Conservation (phyloP, 129 eudicot genomes). For the Centrapalus pauciflorus region DNA sequence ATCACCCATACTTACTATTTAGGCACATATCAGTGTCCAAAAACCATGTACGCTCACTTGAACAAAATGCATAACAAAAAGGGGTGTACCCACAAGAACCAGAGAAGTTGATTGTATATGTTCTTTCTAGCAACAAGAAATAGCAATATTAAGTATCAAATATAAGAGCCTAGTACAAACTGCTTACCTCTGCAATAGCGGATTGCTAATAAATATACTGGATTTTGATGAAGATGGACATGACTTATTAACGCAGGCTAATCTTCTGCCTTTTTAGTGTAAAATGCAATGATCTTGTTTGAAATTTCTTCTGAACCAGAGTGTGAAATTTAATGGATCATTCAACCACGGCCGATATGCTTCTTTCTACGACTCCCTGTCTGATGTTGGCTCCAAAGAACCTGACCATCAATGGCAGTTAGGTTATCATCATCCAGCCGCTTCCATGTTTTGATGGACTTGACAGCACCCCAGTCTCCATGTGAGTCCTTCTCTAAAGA, state of each 20-base stretch:
- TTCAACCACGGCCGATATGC: slow-evolving; percentile 4
- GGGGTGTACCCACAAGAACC: not conserved
- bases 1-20: too few species aligned
- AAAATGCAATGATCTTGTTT: not conserved
- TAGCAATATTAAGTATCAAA: not conserved
- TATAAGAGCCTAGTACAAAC: slow-evolving; percentile 16
- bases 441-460: slow-evolving; percentile 78
- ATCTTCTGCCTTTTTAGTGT: not conserved
- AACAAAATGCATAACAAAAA: not conserved
- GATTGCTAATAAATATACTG: not conserved
- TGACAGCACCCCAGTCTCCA: slow-evolving; percentile 72
- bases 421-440: slow-evolving; percentile 68
- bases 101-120: not conserved
- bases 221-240: not conserved
- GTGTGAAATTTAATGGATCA: not conserved
- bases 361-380: slow-evolving; percentile 31
- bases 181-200: not conserved
- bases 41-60: not conserved
- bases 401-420: slow-evolving; percentile 59
- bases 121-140: slow-evolving; percentile 4
- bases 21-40: too few species aligned
- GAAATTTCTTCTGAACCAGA: not conserved
- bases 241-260: not conserved
- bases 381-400: slow-evolving; percentile 57
- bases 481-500: slow-evolving; percentile 45